Evolutionary conservation across 1,284 basidiomycete species (phyloP), one percentile per base, ranked within the genome.

Genomic region (Ustilago lituana): DNA sequence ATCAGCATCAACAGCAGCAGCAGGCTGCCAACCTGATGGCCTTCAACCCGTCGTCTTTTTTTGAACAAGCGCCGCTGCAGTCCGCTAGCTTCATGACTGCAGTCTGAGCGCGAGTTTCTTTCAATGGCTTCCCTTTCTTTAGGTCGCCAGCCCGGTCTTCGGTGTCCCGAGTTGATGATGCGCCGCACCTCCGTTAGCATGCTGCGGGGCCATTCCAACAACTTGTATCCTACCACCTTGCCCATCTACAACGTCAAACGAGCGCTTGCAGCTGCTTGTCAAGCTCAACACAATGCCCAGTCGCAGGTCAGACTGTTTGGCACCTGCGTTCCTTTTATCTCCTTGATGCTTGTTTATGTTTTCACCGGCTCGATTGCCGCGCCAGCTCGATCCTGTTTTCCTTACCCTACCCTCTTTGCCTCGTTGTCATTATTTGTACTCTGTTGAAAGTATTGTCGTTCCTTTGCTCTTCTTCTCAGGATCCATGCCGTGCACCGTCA

Each of bases 61-160:
- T 70, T 70, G 67, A 70, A 39, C 51, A 24, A 31, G 67, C 67
- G 57, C 55, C 61, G 49, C 67, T 70, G 61, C 67, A 70, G 67
- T 51, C 67, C 20, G 61, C 67, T 60, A 59, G 52, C 57, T 70
- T 65, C 46, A 53, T 70, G 67, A 58, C 67, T 58, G 61, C 47
- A 64, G 67, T 70, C 15, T 70, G 48, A 70, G 57, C 57, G 67
- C 61, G 17, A 39, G 24, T 31, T 22, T 31, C 26, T 23, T 9
- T 12, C 38, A n/a, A 24, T 29, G 27, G 8, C 14, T 31, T 31
- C 26, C 22, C 14, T 20, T 38, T 24, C 23, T 36, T 26, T n/a
- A 46, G 32, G 17, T 10, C 19, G 26, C 37, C 5, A 15, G 22
- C 19, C 11, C 4, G 44, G 20, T 22, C 19, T 7, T 20, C 43